Percentiles rank a stretch among this genome's conserved stretches.
Conservation (phyloP, 441 rosid genomes). For the Gossypium gossypioides region DNA sequence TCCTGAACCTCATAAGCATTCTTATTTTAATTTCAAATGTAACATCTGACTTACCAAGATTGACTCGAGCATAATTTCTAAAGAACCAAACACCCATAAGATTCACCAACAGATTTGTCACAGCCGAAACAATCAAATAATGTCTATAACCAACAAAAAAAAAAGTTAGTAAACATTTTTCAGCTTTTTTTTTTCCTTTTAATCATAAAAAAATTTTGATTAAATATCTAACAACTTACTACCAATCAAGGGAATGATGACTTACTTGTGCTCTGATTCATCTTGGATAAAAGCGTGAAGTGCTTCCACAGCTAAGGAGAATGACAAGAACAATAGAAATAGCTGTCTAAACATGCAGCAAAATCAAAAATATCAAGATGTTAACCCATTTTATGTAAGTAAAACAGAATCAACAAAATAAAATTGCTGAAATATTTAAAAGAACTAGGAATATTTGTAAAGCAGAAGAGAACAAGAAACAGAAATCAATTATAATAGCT, state of each 20-base stretch:
- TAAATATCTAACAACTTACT: constrained; percentile 4
- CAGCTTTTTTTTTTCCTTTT: neutral
- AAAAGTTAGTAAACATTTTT: constrained; percentile 8
- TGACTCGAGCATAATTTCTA: constrained; percentile 83
- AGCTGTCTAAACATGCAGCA: constrained; percentile 92
- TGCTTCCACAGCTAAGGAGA: constrained; percentile 93
- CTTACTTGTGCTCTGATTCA: constrained; percentile 97
- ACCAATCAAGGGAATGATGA: constrained; percentile 5
- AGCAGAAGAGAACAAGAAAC: neutral
- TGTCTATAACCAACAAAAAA: constrained; percentile 48
- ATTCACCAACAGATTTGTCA: constrained; percentile 79
- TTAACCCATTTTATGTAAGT: constrained; percentile 22
- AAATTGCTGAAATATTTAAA: constrained; percentile 4
- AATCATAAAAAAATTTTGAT: neutral
- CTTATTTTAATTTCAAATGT: neutral
- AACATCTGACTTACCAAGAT: constrained; percentile 50
- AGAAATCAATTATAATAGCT: neutral
- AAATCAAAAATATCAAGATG: constrained; percentile 37
- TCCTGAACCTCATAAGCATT: neutral
- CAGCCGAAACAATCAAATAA: constrained; percentile 91
- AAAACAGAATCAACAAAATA: neutral
- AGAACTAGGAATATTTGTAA: neutral
- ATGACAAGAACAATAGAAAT: constrained; percentile 95
- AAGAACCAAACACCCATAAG: constrained; percentile 95
- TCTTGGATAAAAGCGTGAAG: constrained; percentile 97